A percentile compares a stretch with the other conserved stretches of the same genome.
phyloP scores from a whole-genome alignment of 1,139 yeast genomes.

The Pichia sp. region DNA sequence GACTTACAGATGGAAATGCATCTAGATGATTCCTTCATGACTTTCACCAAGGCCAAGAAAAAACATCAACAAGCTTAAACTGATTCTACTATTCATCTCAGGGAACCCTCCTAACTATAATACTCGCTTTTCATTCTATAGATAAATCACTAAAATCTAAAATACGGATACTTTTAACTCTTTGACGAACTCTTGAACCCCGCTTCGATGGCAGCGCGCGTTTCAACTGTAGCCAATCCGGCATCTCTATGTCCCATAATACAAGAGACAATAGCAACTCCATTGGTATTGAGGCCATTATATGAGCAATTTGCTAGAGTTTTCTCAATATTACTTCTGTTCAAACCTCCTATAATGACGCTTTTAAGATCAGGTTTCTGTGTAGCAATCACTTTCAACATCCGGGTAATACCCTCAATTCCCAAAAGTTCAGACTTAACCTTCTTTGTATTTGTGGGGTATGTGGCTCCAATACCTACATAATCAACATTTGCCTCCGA shows the following conservation, averaged over 20 bases:
- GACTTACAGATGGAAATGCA: conserved; percentile 43
- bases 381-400: conserved; percentile 43
- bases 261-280: conserved; percentile 82
- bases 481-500: conserved; percentile 50
- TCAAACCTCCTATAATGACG: conserved; percentile 87
- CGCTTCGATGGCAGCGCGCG: no score
- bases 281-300: conserved; percentile 51
- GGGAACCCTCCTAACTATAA: not conserved
- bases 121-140: no score
- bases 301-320: conserved; percentile 46
- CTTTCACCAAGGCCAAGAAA: conserved; percentile 16
- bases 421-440: conserved; percentile 49
- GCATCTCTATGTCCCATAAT: conserved; percentile 69
- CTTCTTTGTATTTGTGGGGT: conserved; percentile 65
- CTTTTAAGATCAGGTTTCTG: conserved; percentile 39
- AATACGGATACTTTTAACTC: no score
- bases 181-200: no score
- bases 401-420: conserved; percentile 53
- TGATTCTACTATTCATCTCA: no score
- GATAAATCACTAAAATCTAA: no score
- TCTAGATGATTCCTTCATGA: conserved; percentile 20
- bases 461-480: conserved; percentile 82
- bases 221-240: conserved; percentile 18
- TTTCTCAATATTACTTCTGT: conserved; percentile 53
- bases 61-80: not conserved